Conservation (phyloP, 2,329 filamentous ascomycete genomes). For the Botrytis medusae region DNA sequence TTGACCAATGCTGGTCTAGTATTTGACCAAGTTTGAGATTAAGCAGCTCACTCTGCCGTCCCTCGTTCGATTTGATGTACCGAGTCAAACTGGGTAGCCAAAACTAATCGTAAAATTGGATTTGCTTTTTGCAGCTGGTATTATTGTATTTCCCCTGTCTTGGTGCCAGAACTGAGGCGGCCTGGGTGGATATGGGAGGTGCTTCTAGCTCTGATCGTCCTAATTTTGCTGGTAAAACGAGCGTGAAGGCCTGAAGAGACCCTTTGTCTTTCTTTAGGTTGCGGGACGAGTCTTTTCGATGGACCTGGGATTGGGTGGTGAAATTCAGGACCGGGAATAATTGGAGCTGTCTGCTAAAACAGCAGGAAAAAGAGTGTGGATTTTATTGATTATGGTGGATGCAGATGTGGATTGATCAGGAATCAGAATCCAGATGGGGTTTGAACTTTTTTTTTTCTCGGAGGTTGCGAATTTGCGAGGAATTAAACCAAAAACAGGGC, state of each 20-base stretch:
- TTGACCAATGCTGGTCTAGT: slow-evolving; percentile 29
- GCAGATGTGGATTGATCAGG: slow-evolving; percentile 1
- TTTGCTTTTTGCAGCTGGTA: slow-evolving; percentile 14
- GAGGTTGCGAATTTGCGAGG: slow-evolving; percentile 18
- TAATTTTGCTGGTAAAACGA: slow-evolving; percentile 17
- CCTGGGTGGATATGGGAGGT: background rate
- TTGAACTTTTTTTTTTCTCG: background rate
- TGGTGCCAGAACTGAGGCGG: slow-evolving; percentile 12
- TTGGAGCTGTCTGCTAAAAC: slow-evolving; percentile 5
- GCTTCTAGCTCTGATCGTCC: slow-evolving; percentile 11
- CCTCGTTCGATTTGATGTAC: slow-evolving; percentile 26
- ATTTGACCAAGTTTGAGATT: slow-evolving; percentile 31
- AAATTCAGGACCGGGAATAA: slow-evolving; percentile 1
- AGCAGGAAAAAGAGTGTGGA: slow-evolving; percentile 9
- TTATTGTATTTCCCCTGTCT: slow-evolving; percentile 16
- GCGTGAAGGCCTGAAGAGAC: slow-evolving; percentile 18
- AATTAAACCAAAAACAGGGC: background rate
- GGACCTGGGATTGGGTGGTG: background rate
- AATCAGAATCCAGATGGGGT: slow-evolving; percentile 8
- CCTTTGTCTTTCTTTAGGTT: background rate
- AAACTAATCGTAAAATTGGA: slow-evolving; percentile 16
- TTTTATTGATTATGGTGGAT: slow-evolving; percentile 13
- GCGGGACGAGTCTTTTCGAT: slow-evolving; percentile 2
- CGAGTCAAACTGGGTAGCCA: slow-evolving; percentile 23
- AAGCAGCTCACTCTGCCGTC: slow-evolving; percentile 30